These are phyloP conservation scores for Suillus hirtellus DNA, from an alignment of 768 basidiomycete species.

Conservation along the genomic window DNA sequence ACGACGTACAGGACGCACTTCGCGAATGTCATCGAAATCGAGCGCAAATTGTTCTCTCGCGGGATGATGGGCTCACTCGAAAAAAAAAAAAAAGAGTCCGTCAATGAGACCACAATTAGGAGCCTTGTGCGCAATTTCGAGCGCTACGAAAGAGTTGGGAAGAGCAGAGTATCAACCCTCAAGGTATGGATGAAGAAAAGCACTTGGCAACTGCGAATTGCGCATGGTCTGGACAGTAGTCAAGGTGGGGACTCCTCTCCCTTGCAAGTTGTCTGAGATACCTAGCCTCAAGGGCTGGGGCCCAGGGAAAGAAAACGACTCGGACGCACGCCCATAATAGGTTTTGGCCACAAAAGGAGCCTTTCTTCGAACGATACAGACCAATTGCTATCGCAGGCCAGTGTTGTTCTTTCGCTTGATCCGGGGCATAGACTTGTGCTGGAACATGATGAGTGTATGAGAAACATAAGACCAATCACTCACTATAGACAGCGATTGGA, in stretches of 20 bases:
- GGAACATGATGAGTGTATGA: background rate
- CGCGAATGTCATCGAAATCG: conserved; percentile 35
- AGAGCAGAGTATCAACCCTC: conserved; percentile 47
- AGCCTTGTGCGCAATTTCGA: conserved; percentile 39
- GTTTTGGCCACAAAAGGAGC: background rate
- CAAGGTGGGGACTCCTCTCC: background rate
- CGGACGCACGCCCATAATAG: too few relatives aligned
- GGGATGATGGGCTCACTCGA: conserved; percentile 22
- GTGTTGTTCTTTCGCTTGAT: background rate
- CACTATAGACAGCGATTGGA: background rate
- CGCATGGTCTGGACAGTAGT: too few relatives aligned
- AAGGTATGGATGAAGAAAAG: conserved; percentile 51
- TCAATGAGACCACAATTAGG: conserved; percentile 26
- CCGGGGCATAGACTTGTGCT: background rate
- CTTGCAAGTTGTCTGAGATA: background rate
- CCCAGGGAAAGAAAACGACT: too few relatives aligned
- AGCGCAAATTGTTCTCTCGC: conserved; percentile 30
- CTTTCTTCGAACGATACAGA: background rate
- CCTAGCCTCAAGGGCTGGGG: too few relatives aligned
- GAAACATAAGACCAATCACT: background rate
- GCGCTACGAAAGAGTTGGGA: conserved; percentile 31
- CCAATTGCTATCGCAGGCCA: background rate
- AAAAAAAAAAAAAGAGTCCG: conserved; percentile 1
- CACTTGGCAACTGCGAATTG: background rate
- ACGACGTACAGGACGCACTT: conserved; percentile 36